Percentiles rank a stretch among this genome's conserved stretches.
Evolutionary conservation across 2,329 filamentous ascomycete species (phyloP).

Genomic region (Clarireedia homoeocarpa): DNA sequence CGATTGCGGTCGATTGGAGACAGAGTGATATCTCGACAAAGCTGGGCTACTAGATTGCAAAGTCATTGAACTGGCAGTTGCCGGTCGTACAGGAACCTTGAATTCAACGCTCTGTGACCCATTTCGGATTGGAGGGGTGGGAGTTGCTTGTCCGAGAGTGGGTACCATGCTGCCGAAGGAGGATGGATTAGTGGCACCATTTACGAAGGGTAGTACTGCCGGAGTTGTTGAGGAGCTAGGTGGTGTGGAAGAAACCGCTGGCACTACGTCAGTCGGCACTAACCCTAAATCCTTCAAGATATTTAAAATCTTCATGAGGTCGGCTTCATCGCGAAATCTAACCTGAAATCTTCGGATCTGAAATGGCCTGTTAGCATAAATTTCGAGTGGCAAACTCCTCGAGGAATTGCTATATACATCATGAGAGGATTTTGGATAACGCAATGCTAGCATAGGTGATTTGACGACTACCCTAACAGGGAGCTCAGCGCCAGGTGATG

Average conservation of each 20-base stretch:
- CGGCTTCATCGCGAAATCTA: slow-evolving; percentile 32
- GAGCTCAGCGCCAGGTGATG: slow-evolving; percentile 16
- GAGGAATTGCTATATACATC: slow-evolving; percentile 16
- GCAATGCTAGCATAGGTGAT: slow-evolving; percentile 29
- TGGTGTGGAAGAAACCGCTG: slow-evolving; percentile 1
- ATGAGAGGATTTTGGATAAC: slow-evolving; percentile 25
- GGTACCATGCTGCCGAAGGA: background rate
- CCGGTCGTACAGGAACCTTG: slow-evolving; percentile 15
- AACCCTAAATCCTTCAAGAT: slow-evolving; percentile 29
- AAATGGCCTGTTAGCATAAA: background rate
- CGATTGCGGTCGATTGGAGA: slow-evolving; percentile 7
- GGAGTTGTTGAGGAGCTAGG: background rate
- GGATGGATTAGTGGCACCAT: background rate
- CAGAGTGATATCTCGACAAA: background rate
- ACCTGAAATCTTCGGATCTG: slow-evolving; percentile 38
- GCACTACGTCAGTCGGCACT: slow-evolving; percentile 23
- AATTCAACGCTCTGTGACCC: slow-evolving; percentile 10
- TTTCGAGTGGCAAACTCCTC: background rate
- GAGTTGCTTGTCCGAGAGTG: background rate
- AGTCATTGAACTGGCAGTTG: slow-evolving; percentile 8
- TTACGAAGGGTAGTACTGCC: background rate
- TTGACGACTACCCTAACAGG: slow-evolving; percentile 29
- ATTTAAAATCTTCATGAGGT: slow-evolving; percentile 27
- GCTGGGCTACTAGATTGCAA: slow-evolving; percentile 2
- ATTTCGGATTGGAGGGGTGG: background rate